Evolutionary conservation across 805 yeast genomes (phyloP), one percentile per base, ranked within the genome.

Genomic region (Allodekkera sacchari): DNA sequence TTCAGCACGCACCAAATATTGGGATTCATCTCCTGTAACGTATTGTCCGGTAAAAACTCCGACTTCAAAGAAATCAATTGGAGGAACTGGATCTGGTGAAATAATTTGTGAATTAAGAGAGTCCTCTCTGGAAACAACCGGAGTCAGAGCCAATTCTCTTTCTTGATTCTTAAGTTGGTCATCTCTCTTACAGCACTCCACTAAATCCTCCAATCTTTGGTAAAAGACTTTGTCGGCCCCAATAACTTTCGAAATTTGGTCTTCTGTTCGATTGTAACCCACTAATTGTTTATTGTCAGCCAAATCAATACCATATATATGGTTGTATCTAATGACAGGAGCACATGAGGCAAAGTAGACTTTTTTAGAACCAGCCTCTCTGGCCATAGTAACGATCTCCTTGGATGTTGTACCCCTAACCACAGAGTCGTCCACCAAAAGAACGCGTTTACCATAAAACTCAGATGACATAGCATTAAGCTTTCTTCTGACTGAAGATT

Each of bases 341-440:
- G 98, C 94, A 52, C 96, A 92, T 17, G 95, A 83, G 0, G 98
- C 98, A 57, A 92, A 81, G 55, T 74, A 89, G n/a, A 92, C 98
- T 47, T 77, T 80, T 39, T 73, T 77, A 27, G 98, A 98, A 36
- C 98, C 98, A 5, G 97, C 95, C 57, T 92, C 98, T 47, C 82
- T 73, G n/a, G 98, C 98, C 98, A 92, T 92, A 44, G 77, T 81
- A 21, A 92, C 94, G 43, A 92, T 92, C 63, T 92, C 98, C 55
- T 75, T 82, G 6, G 96, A 87, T 3, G 98, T 92, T 14, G 98
- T 92, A 41, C 98, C 98, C 55, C 98, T 77, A 7, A 92, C 98
- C 43, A 92, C 89, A 18, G 96, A 85, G 59, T 92, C 98, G 59
- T 92, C 98, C 27, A 92, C 96, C 33, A 92, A 69, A 41, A 92